Evolutionary conservation across 257 asterid species (phyloP), one percentile per base, ranked within the genome.

Genomic region (Agastache rugosa): DNA sequence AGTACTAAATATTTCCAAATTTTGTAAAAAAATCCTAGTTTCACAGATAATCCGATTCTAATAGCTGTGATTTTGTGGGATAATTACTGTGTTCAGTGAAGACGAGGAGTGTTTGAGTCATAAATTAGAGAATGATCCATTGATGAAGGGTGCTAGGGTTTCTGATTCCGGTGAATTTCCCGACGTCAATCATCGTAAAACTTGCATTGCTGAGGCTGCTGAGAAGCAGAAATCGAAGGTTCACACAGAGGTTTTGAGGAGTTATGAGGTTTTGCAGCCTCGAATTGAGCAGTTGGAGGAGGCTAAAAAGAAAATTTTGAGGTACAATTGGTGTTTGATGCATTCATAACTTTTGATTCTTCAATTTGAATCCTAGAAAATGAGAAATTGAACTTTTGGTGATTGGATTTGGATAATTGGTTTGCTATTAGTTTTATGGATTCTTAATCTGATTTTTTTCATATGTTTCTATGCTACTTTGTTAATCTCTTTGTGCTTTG

Each of bases 261-360:
- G 84, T 70, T 89, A 88, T 42, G 84, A 78, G 63, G 92, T 84
- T 2, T 63, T 73, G 47, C 75, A 42, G 17, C 47, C 64, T 58
- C 72, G 84, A 64, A 53, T 75, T 59, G 82, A 68, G 63, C 58
- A 77, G 56, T 75, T 89, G 78, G 80, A 82, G 56, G 86, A 77
- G 69, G 85, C 86, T 51, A 93, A 85, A 76, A 59, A 4, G 23
- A 78, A 68, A 77, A 79, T 93, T 59, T 78, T 88, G 85, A 88
- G 98, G 98, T 93, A 76, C 61, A 20, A 0, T 59, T 37, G 14
- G 14, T 9, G 19, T 58, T 70, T 29, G 11, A 15, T 67, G 54
- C 0, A 20, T 65, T 3, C 59, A 6, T 29, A 23, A n/a, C 48
- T 65, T n/a, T 78, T 61, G 15, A 11, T 74, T 72, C 10, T 44